Evolutionary conservation across 202 grass and related monocot species (phyloP).

Genomic region (Panicum hallii): DNA sequence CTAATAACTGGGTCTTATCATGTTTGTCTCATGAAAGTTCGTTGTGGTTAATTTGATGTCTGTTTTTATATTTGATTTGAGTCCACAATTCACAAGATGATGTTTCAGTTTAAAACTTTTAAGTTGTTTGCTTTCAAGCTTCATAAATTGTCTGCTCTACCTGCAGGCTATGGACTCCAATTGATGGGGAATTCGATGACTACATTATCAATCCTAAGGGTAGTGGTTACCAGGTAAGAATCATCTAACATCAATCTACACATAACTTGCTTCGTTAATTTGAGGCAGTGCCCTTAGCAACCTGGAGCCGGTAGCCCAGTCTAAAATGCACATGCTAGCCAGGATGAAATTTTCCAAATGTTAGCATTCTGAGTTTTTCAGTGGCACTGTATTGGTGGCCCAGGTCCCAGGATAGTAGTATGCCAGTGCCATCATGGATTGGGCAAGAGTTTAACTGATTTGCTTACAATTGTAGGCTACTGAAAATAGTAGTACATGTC

Average conservation of each 20-base stretch:
- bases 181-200: conserved; percentile 99
- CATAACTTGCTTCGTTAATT: conserved; percentile 26
- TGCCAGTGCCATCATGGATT: conserved; percentile 29
- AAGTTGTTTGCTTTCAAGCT: conserved; percentile 8
- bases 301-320: background rate
- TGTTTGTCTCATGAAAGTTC: conserved; percentile 14
- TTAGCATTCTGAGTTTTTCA: conserved; percentile 38
- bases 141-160: conserved; percentile 34
- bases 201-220: conserved; percentile 98
- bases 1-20: background rate
- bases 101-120: conserved; percentile 23
- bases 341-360: conserved; percentile 9
- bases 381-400: conserved; percentile 9
- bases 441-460: conserved; percentile 37
- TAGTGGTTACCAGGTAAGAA: conserved; percentile 95
- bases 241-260: conserved; percentile 37
- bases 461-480: conserved; percentile 23
- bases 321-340: conserved; percentile 23
- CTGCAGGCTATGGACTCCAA: conserved; percentile 92
- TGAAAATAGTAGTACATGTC: conserved; percentile 17
- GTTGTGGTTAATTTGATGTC: conserved; percentile 27
- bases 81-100: conserved; percentile 24
- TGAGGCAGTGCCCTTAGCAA: conserved; percentile 18
- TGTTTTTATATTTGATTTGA: conserved; percentile 9
- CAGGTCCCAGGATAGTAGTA: conserved; percentile 12